Conservation (phyloP, 257 asterid species). For the Nyctanthes arbortristis region DNA sequence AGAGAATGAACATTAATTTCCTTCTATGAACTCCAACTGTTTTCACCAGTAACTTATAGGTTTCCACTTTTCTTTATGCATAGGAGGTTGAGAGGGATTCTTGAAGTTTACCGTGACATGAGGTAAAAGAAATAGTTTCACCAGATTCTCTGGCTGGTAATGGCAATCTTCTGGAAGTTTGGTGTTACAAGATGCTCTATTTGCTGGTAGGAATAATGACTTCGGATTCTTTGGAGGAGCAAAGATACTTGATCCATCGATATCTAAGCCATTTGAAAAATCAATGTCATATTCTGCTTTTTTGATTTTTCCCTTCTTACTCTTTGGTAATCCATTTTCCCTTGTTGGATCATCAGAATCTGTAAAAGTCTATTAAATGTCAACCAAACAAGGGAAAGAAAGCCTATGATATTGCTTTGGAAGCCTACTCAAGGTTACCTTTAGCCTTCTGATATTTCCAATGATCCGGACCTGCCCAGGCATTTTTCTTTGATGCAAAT, state of each 20-base stretch:
- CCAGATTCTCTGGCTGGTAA: constrained; percentile 94
- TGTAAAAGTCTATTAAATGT: constrained; percentile 32
- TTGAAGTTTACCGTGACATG: constrained; percentile 63
- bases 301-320: constrained; percentile 59
- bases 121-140: constrained; percentile 86
- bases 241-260: constrained; percentile 58
- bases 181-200: constrained; percentile 63
- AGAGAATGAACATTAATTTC: constrained; percentile 3
- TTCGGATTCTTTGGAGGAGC: constrained; percentile 90
- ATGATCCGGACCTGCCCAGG: constrained; percentile 98
- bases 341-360: constrained; percentile 50
- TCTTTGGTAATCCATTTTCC: constrained; percentile 63
- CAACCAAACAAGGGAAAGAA: constrained; percentile 7
- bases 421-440: constrained; percentile 47
- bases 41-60: constrained; percentile 1
- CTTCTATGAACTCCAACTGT: neutral
- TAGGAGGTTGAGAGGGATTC: neutral
- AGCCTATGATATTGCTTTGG: neutral
- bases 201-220: constrained; percentile 71
- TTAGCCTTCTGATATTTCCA: constrained; percentile 84
- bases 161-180: constrained; percentile 98
- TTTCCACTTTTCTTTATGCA: neutral
- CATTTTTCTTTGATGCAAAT: constrained; percentile 74
- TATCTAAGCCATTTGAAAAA: constrained; percentile 55
- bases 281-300: constrained; percentile 67